Base-by-base conservation (phyloP, 108 stramenopile species). In the Fragilariopsis cylindrus region DNA sequence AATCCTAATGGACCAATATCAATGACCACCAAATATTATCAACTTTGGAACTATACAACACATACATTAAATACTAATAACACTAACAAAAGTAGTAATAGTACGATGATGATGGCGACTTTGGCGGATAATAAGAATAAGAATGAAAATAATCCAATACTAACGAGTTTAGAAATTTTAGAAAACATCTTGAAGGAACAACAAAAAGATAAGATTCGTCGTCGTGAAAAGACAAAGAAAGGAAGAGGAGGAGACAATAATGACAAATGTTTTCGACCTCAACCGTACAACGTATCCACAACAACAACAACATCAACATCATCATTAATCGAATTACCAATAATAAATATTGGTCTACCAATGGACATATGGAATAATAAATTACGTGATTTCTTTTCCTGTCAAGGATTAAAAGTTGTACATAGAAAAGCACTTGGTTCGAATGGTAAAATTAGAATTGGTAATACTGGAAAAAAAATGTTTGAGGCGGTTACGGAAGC, bases 361-460 rank as follows among this genome's bases (percentile, higher is more conserved):
- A 65, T 65, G 65, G 65, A 65, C 0, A 41, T 44, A 13, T 65
- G 65, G 65, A 65, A 43, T 43, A 44, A 65, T 65, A 43, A 18
- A 18, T 16, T 65, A 18, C 43, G n/a, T 5, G 65, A 65, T 12
- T 65, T 46, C 43, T 65, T 65, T 45, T 65, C 65, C 7, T 65
- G 65, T 44, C 46, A 45, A 9, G 65, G 47, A 41, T 43, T 65
- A 1, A 45, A 40, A 43, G 65, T 65, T 0, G 46, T 48, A 18
- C 65, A 65, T 43, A 41, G 65, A 9, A 65, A 65, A 44, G 65
- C 45, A 18, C 65, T 47, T 7, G 65, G 65, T 46, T 60, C 58
- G 19, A 60, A 60, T 30, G 65, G 65, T 5, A 65, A 44, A 13
- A 30, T 30, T 3, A 30, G 58, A 11, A 47, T 65, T 44, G 65